Conservation (phyloP, 805 yeast genomes). For the Jamesozyma rosinii region DNA sequence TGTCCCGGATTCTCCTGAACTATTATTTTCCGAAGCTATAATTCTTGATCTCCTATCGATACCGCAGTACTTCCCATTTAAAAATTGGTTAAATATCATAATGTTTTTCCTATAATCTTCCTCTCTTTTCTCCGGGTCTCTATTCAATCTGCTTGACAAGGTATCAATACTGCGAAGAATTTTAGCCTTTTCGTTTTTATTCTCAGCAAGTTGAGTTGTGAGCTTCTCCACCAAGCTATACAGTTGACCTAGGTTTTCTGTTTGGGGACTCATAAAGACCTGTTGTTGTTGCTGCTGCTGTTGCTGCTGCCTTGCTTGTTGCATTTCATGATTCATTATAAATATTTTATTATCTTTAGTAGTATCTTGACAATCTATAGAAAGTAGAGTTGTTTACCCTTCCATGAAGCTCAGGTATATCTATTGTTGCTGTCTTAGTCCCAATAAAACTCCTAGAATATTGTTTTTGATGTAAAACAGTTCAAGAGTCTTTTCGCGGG, state of each 20-base stretch:
- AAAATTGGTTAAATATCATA: slow-evolving; percentile 12
- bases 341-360: no score
- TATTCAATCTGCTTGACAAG: slow-evolving; percentile 12
- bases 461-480: no score
- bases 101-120: slow-evolving; percentile 9
- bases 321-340: no score
- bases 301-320: no score
- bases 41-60: no score
- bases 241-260: slow-evolving; percentile 21
- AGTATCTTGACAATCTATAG: no score
- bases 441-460: no score
- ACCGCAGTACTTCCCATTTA: slow-evolving; percentile 7
- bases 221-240: slow-evolving; percentile 17
- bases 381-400: no score
- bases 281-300: slow-evolving; percentile 13
- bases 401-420: no score
- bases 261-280: slow-evolving; percentile 22
- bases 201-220: slow-evolving; percentile 12
- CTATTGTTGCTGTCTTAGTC: no score
- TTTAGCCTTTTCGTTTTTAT: slow-evolving; percentile 15
- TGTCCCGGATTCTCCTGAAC: neutral
- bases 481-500: no score
- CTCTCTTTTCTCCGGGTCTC: slow-evolving; percentile 3
- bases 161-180: slow-evolving; percentile 15
- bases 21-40: no score